These are phyloP conservation scores for Suillus paluster DNA, from an alignment of 768 basidiomycete species.

Conservation along the genomic window DNA sequence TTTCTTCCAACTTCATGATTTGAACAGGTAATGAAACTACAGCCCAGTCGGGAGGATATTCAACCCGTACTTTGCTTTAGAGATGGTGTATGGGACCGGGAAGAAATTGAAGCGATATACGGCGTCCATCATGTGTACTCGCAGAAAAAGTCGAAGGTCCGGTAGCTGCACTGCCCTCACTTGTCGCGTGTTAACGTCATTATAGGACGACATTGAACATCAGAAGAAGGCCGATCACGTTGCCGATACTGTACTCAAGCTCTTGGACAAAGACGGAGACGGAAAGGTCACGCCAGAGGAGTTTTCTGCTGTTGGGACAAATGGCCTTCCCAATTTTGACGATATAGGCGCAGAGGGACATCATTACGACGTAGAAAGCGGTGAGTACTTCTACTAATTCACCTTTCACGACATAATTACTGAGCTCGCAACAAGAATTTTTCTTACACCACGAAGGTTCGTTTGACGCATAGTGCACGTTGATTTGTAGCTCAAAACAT, in stretches of 20 bases:
- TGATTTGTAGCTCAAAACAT: neutral
- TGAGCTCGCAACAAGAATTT: constrained; percentile 61
- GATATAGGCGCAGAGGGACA: constrained; percentile 88
- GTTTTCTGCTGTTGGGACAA: constrained; percentile 71
- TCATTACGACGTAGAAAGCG: constrained; percentile 91
- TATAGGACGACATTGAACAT: constrained; percentile 75
- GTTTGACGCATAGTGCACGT: constrained; percentile 14
- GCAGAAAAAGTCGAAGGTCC: constrained; percentile 76
- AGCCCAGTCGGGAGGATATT: neutral
- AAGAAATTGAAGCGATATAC: constrained; percentile 95
- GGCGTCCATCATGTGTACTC: constrained; percentile 93
- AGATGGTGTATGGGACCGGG: constrained; percentile 80
- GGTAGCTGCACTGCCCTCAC: neutral
- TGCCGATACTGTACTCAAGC: constrained; percentile 67
- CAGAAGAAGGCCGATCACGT: constrained; percentile 82
- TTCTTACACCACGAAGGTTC: constrained; percentile 97
- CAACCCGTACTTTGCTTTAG: constrained; percentile 38
- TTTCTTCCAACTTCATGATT: constrained; percentile 96
- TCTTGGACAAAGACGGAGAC: constrained; percentile 77
- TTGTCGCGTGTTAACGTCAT: constrained; percentile 1
- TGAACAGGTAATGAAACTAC: constrained; percentile 64
- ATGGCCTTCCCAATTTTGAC: constrained; percentile 83
- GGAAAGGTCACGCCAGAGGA: constrained; percentile 72
- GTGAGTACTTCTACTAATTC: constrained; percentile 53
- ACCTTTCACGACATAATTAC: neutral